A percentile compares a stretch with the other conserved stretches of the same genome.
Evolutionary conservation across 352 stramenopile genomes (phyloP).

Genomic region (Globisporangium polare): DNA sequence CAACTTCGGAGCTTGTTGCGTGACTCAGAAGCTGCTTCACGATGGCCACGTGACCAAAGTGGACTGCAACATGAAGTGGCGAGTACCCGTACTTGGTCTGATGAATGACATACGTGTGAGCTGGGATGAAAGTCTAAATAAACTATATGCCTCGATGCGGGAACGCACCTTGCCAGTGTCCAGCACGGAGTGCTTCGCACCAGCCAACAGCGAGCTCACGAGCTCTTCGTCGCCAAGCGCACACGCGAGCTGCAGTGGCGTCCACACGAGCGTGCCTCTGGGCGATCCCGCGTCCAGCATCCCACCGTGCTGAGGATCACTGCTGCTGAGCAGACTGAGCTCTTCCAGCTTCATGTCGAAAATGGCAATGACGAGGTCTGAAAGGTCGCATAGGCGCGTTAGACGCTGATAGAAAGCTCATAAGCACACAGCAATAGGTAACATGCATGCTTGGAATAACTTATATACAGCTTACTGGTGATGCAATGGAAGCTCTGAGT

Average conservation of each 20-base stretch:
- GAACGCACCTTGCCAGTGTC: constrained; percentile 13
- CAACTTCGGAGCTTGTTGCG: constrained; percentile 12
- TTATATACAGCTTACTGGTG: background rate
- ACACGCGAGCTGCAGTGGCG: constrained; percentile 71
- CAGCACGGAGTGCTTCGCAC: constrained; percentile 4
- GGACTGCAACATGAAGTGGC: constrained; percentile 62
- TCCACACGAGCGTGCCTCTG: constrained; percentile 55
- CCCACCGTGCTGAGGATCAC: constrained; percentile 6
- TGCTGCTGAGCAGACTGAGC: constrained; percentile 31
- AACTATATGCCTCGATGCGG: background rate
- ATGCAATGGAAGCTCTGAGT: background rate
- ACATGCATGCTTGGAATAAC: constrained; percentile 4
- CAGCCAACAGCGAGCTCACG: constrained; percentile 29
- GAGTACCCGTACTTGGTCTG: constrained; percentile 65
- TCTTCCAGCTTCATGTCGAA: constrained; percentile 31
- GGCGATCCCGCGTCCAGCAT: constrained; percentile 58
- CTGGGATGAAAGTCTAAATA: background rate
- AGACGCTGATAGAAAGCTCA: background rate
- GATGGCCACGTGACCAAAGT: constrained; percentile 47
- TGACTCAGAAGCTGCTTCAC: constrained; percentile 45
- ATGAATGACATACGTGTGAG: background rate
- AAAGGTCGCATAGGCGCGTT: background rate
- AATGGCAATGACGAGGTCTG: background rate
- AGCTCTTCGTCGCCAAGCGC: constrained; percentile 57
- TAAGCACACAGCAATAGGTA: background rate